Evolutionary conservation across 306 rosid species (phyloP), one percentile per base, ranked within the genome.

Genomic region (Albizia julibrissin): DNA sequence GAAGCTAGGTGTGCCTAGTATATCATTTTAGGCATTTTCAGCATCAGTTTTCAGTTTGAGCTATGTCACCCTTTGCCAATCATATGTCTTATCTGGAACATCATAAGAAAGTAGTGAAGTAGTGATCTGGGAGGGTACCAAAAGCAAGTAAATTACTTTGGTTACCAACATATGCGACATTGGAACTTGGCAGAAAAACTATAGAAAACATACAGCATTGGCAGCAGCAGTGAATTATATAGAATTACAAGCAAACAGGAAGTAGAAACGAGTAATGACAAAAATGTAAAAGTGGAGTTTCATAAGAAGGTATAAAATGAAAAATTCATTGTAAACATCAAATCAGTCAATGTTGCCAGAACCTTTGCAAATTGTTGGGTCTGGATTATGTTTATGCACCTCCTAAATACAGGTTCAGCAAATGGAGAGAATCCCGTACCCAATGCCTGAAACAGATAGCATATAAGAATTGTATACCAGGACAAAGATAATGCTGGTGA

Each of bases 381-480:
- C 89, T 94, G 98, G 70, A 96, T 90, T 89, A 96, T 96, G 88
- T 80, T 90, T 86, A 94, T 90, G 89, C 99, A 96, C 87, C 99
- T 94, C 97, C 89, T 94, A 86, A 89, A 96, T 80, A 96, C 99
- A 58, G 99, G 98, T 84, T 90, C 97, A 34, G 99, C 91, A 84
- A 94, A 96, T 82, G 87, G 96, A 80, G 99, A 72, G 87, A 96
- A 96, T 84, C 98, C 99, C 0, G 90, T 77, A 59, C 98, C 98
- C 90, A 96, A 77, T 44, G 98, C 99, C 99, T 96, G 92, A 69
- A 82, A 76, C 72, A 84, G 86, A 81, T 46, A 34, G 74, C 86
- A 78, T 24, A 61, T 26, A 77, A 73, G 61, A 50, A 81, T 29
- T 86, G 8, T 11, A 66, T 18, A 58, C 58, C 69, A 76, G 79